Base-by-base conservation (phyloP, 2,329 filamentous ascomycete species). In the Septoria petroselini region DNA sequence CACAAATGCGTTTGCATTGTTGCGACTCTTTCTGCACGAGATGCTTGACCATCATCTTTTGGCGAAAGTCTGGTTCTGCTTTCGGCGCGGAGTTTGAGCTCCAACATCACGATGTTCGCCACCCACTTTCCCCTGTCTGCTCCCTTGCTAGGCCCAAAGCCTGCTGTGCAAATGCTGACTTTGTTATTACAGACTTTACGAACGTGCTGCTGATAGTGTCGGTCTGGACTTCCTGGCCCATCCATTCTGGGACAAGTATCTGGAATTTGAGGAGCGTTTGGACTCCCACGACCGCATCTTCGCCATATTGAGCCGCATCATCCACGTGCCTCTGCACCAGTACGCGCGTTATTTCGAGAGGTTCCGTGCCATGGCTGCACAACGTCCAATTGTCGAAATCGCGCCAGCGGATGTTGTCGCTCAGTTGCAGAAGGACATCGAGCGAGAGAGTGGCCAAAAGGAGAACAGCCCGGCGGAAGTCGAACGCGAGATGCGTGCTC, bases 201-300 rank as follows among this genome's bases (percentile, higher is more conserved):
- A 98, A 68, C 87, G 93, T 59, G 93, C 86, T 55, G 87, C 89
- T 21, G 79, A 80, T 23, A 85, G 81, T 62, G 90, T 95, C 33
- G 93, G 93, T 12, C 79, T 97, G 14, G 93, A 98, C 71, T 98
- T 95, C 66, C 78, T 95, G 23, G 86, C 91, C 2, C 90, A 96
- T 67, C 90, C 90, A 1, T 96, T 98, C 73, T 98, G 93, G 93
- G 93, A 98, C 70, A 97, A 95, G 72, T 98, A 95, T 65, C 82
- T 98, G 57, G 93, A 97, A 67, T 97, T 94, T 64, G 93, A 97
- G 68, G 91, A 96, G 68, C 86, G 91, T 1, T 77, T 91, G 54
- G 90, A 95, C 63, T 83, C 86, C 0, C 81, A 85, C 11, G 88
- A 94, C 57, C 88, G 83, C 63, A 88, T 96, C 47, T 95, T 94